Conservation (phyloP, 805 yeast species). For the Ogataea populi-albae region DNA sequence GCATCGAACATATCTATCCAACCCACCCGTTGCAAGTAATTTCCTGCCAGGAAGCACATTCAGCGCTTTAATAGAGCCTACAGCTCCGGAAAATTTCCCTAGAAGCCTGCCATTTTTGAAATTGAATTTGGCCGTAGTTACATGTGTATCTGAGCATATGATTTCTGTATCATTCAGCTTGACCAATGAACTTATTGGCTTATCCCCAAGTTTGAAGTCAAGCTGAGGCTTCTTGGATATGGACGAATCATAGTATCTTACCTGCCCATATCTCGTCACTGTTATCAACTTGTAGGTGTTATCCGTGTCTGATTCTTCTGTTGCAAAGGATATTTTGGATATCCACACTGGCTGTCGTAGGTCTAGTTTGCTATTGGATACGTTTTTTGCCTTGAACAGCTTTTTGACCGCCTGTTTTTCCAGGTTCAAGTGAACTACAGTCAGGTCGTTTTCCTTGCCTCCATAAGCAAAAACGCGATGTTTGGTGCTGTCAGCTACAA, state of each 20-base stretch:
- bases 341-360: conserved; percentile 83
- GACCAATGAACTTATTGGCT: conserved; percentile 46
- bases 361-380: conserved; percentile 74
- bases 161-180: conserved; percentile 43
- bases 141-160: conserved; percentile 70
- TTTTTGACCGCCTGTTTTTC: conserved; percentile 23
- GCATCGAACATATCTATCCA: conserved; percentile 82
- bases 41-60: conserved; percentile 33
- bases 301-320: conserved; percentile 29
- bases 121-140: conserved; percentile 57
- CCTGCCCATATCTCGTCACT: conserved; percentile 71
- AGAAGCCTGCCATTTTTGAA: conserved; percentile 48
- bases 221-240: conserved; percentile 66
- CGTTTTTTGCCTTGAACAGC: conserved; percentile 75
- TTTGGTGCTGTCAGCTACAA: conserved; percentile 45
- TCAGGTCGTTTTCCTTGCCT: conserved; percentile 78
- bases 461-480: conserved; percentile 69
- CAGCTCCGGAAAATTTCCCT: conserved; percentile 76
- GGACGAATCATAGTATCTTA: conserved; percentile 68
- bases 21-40: conserved; percentile 71
- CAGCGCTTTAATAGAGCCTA: conserved; percentile 61
- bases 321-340: conserved; percentile 48
- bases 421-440: conserved; percentile 38
- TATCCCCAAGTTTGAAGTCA: conserved; percentile 53
- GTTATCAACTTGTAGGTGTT: conserved; percentile 54